phyloP scores from a whole-genome alignment of 495 filamentous ascomycete genomes.

The Xylaria bambusicola region DNA sequence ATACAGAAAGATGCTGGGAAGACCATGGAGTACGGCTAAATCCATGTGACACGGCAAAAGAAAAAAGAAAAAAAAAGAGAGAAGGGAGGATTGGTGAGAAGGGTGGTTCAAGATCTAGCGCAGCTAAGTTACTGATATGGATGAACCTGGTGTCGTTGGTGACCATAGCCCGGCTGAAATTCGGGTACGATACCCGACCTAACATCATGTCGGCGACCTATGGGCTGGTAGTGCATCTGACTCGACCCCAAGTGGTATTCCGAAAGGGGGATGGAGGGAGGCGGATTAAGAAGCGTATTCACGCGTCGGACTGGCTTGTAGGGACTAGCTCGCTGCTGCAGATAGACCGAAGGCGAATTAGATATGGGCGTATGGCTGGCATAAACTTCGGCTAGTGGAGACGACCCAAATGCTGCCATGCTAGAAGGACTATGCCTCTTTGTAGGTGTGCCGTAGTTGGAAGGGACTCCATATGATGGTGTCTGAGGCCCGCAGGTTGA shows the following conservation, averaged over 20 bases:
- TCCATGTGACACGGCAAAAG: background rate
- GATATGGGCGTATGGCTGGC: constrained; percentile 57
- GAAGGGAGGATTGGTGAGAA: constrained; percentile 4
- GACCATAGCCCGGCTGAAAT: constrained; percentile 35
- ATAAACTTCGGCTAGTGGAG: constrained; percentile 52
- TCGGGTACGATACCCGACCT: constrained; percentile 85
- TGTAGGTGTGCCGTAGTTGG: constrained; percentile 45
- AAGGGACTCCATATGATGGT: constrained; percentile 27
- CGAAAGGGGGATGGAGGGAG: constrained; percentile 76
- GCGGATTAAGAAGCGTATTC: constrained; percentile 85
- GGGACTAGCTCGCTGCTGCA: constrained; percentile 72
- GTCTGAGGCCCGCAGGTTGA: constrained; percentile 40
- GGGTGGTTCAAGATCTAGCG: no score
- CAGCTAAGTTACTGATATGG: constrained; percentile 21
- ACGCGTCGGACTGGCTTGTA: constrained; percentile 90
- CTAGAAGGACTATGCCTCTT: constrained; percentile 42
- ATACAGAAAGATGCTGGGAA: constrained; percentile 18
- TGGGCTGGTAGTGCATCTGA: constrained; percentile 95
- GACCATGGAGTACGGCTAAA: background rate
- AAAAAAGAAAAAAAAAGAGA: constrained; percentile 18
- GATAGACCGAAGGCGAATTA: constrained; percentile 59
- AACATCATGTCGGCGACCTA: constrained; percentile 76
- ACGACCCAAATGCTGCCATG: constrained; percentile 43
- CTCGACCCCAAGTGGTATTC: constrained; percentile 68
- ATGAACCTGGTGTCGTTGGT: constrained; percentile 25